Conservation (phyloP, 371 early-diverging fungal species). For the Syncephalastrum contaminatum region DNA sequence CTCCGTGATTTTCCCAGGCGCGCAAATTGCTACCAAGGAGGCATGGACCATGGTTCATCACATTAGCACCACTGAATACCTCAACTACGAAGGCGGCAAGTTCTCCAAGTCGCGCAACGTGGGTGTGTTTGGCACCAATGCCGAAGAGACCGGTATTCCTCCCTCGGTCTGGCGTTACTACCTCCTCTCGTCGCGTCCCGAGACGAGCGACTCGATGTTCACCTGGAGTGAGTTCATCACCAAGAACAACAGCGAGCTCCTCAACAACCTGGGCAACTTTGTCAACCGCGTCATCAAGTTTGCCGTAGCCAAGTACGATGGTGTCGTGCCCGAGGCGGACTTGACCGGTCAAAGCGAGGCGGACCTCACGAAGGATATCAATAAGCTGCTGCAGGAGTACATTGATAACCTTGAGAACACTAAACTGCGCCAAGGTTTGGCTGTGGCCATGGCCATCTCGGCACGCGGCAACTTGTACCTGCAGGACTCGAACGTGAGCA, state of each 20-base stretch:
- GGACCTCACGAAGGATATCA: constrained; percentile 79
- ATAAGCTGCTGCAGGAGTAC: constrained; percentile 77
- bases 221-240: constrained; percentile 94
- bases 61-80: constrained; percentile 97
- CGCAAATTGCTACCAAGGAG: constrained; percentile 88
- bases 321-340: constrained; percentile 68
- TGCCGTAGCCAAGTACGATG: constrained; percentile 82
- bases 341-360: constrained; percentile 50
- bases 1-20: constrained; percentile 97
- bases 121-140: constrained; percentile 99
- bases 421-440: constrained; percentile 86
- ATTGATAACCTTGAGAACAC: constrained; percentile 79
- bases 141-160: constrained; percentile 90
- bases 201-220: constrained; percentile 94
- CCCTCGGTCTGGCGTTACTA: constrained; percentile 99
- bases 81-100: constrained; percentile 98
- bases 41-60: constrained; percentile 91
- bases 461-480: constrained; percentile 95
- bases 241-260: constrained; percentile 94
- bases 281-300: constrained; percentile 98
- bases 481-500: constrained; percentile 91
- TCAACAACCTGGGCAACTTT: constrained; percentile 99
- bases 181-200: constrained; percentile 97
- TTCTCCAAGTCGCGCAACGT: constrained; percentile 98
- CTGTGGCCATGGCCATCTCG: constrained; percentile 91